These are phyloP conservation scores for Withania somnifera DNA, from an alignment of 305 asterid species.

Conservation along the genomic window DNA sequence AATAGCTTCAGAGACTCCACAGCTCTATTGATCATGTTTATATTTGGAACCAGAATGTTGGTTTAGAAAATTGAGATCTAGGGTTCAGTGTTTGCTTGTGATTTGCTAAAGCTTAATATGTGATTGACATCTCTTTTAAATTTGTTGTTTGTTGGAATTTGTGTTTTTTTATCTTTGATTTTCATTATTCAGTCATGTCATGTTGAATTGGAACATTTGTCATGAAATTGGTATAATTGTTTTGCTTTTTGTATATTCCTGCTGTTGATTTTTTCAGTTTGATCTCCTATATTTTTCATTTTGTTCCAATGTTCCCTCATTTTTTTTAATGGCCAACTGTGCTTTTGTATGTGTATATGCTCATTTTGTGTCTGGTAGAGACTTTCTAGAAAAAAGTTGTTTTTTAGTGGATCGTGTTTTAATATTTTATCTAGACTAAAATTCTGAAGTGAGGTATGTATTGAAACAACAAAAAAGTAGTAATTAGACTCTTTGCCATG, in stretches of 20 bases:
- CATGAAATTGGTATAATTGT: background rate
- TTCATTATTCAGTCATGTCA: no score
- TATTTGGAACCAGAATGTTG: background rate
- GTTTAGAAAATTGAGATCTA: background rate
- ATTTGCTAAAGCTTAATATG: background rate
- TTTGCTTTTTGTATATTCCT: background rate
- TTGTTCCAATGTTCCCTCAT: background rate
- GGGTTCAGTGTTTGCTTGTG: background rate
- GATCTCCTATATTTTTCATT: background rate
- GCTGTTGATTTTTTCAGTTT: background rate
- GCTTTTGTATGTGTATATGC: background rate
- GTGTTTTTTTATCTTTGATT: background rate
- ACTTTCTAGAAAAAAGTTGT: background rate
- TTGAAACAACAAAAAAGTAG: background rate
- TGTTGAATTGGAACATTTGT: background rate
- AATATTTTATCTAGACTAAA: background rate
- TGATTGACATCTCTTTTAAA: background rate
- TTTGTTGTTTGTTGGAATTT: background rate
- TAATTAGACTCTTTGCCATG: background rate
- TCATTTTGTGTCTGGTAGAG: background rate
- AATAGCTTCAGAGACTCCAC: background rate
- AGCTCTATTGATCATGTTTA: background rate
- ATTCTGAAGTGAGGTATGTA: background rate
- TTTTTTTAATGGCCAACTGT: background rate
- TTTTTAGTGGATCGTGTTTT: background rate